Evolutionary conservation across 2,329 filamentous ascomycete genomes (phyloP).

Genomic region (Fusarium nematophilum): DNA sequence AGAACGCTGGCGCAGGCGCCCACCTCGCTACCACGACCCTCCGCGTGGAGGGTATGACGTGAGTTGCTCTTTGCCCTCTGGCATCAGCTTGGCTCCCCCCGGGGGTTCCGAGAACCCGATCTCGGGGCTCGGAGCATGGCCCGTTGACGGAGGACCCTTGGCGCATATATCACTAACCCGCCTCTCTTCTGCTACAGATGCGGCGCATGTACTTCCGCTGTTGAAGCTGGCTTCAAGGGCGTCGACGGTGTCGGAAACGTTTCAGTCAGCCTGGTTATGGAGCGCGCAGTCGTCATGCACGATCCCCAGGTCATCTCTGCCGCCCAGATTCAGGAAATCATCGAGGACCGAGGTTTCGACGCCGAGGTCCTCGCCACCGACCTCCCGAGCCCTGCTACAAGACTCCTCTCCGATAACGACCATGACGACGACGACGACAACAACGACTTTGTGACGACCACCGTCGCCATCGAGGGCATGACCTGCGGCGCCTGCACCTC

Average conservation of each 20-base stretch:
- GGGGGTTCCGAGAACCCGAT: slow-evolving; percentile 29
- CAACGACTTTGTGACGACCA: slow-evolving; percentile 72
- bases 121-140: slow-evolving; percentile 3
- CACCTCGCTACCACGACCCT: slow-evolving; percentile 92
- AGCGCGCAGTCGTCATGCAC: slow-evolving; percentile 93
- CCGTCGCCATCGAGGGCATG: slow-evolving; percentile 85
- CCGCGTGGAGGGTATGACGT: slow-evolving; percentile 89
- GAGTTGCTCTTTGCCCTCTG: slow-evolving; percentile 50
- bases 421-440: slow-evolving; percentile 54
- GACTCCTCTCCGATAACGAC: slow-evolving; percentile 50
- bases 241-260: slow-evolving; percentile 86
- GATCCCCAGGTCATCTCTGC: slow-evolving; percentile 79
- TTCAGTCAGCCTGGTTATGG: slow-evolving; percentile 93
- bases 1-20: slow-evolving; percentile 52
- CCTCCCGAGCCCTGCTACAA: slow-evolving; percentile 66
- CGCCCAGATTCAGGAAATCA: slow-evolving; percentile 82
- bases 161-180: slow-evolving; percentile 46
- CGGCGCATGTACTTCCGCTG: slow-evolving; percentile 93
- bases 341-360: slow-evolving; percentile 93
- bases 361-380: slow-evolving; percentile 89
- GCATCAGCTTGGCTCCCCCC: slow-evolving; percentile 19
- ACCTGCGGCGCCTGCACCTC: slow-evolving; percentile 92
- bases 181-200: slow-evolving; percentile 70
- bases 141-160: not conserved
- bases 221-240: slow-evolving; percentile 89